Conservation (phyloP, 495 filamentous ascomycete genomes). For the Friedmanniomyces endolithicus region DNA sequence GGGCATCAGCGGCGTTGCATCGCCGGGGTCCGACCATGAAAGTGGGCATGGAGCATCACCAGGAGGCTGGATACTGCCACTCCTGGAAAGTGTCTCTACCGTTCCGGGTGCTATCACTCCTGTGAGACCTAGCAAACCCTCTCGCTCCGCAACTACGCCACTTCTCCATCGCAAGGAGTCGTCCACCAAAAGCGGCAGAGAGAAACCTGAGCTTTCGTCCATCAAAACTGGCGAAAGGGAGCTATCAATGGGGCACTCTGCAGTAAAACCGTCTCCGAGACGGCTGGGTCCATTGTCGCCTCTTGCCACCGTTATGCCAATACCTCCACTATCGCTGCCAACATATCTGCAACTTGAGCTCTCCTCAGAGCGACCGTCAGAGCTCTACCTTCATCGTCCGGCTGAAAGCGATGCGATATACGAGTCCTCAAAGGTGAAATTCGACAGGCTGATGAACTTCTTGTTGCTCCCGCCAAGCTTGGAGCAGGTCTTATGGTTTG, state of each 20-base stretch:
- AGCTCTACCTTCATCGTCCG: constrained; percentile 75
- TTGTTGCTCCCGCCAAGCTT: constrained; percentile 66
- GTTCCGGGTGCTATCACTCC: constrained; percentile 15
- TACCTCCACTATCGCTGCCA: constrained; percentile 75
- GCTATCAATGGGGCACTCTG: background rate
- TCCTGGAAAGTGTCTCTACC: constrained; percentile 14
- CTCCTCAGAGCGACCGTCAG: constrained; percentile 66
- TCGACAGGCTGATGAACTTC: constrained; percentile 87
- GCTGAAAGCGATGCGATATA: constrained; percentile 66
- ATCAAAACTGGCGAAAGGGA: constrained; percentile 13
- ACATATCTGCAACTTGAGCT: constrained; percentile 83
- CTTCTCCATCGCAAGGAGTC: constrained; percentile 30
- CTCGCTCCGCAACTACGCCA: constrained; percentile 31
- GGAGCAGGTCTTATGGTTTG: constrained; percentile 80
- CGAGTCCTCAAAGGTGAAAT: constrained; percentile 90
- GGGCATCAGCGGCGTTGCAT: background rate
- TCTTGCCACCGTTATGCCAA: constrained; percentile 55
- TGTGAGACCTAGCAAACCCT: constrained; percentile 21
- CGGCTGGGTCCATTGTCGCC: constrained; percentile 42
- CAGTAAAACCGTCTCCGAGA: constrained; percentile 9
- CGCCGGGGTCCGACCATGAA: background rate
- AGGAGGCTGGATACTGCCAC: background rate
- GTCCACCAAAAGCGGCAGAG: constrained; percentile 19
- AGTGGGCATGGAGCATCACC: background rate
- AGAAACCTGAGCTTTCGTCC: constrained; percentile 8